Percentiles rank a stretch among this genome's conserved stretches.
phyloP scores from a whole-genome alignment of 306 rosid genomes.

The Lotus japonicus region DNA sequence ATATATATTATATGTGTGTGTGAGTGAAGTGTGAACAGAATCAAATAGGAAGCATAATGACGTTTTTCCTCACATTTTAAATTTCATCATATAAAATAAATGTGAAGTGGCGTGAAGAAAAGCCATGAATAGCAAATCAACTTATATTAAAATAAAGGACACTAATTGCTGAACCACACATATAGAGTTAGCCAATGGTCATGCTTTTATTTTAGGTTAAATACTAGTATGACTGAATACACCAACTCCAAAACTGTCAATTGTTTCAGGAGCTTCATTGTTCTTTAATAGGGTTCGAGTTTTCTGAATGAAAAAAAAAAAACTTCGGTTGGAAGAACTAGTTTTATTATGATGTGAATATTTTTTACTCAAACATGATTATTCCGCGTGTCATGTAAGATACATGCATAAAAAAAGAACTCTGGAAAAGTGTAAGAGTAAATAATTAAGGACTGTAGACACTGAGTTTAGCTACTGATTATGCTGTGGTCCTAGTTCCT shows the following conservation, averaged over 20 bases:
- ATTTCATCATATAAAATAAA: background rate
- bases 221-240: background rate
- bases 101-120: background rate
- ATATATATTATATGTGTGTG: background rate
- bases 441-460: background rate
- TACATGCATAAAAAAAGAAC: too few relatives aligned
- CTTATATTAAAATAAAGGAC: too few relatives aligned
- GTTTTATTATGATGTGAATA: too few relatives aligned
- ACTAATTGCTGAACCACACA: slow-evolving; percentile 10
- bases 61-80: background rate
- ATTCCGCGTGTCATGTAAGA: too few relatives aligned
- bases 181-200: background rate
- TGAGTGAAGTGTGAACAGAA: slow-evolving; percentile 32
- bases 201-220: background rate
- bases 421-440: too few relatives aligned
- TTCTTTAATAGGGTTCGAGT: too few relatives aligned
- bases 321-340: too few relatives aligned
- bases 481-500: too few relatives aligned
- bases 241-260: too few relatives aligned
- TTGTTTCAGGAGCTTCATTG: too few relatives aligned
- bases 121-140: background rate
- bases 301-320: too few relatives aligned
- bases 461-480: background rate
- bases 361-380: too few relatives aligned
- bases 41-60: slow-evolving; percentile 11